Conservation (phyloP, 192 early-diverging fungal species). For the Blastocladiella britannica region DNA sequence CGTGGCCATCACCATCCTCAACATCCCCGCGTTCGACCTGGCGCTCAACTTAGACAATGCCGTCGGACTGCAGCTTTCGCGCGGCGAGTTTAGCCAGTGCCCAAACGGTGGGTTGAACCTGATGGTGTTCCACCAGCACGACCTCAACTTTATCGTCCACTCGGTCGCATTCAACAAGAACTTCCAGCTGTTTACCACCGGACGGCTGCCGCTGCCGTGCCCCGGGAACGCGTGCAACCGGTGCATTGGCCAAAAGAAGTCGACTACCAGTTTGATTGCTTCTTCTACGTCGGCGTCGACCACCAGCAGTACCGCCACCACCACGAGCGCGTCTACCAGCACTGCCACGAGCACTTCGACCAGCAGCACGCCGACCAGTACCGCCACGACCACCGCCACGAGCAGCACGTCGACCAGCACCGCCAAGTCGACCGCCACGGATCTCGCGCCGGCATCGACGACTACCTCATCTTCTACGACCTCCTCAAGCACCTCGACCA, state of each 20-base stretch:
- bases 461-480: not conserved
- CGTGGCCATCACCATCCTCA: conserved; percentile 2
- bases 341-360: not conserved
- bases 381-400: conserved; percentile 5
- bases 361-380: not conserved
- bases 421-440: not conserved
- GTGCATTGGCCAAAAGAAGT: conserved; percentile 1
- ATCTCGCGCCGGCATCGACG: not conserved
- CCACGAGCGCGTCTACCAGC: not conserved
- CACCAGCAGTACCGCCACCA: conserved; percentile 1
- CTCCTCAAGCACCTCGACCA: not conserved
- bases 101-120: conserved; percentile 1
- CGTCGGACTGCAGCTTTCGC: conserved; percentile 4
- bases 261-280: conserved; percentile 1
- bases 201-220: not conserved
- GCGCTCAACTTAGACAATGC: conserved; percentile 4
- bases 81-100: conserved; percentile 4
- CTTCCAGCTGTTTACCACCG: not conserved
- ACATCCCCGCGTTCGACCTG: not conserved
- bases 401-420: not conserved
- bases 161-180: not conserved
- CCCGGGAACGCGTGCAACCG: conserved; percentile 1
- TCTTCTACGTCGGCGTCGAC: not conserved
- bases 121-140: conserved; percentile 1
- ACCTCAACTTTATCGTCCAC: conserved; percentile 2